phyloP scores from a whole-genome alignment of 495 filamentous ascomycete species.

The Penicillium herquei region DNA sequence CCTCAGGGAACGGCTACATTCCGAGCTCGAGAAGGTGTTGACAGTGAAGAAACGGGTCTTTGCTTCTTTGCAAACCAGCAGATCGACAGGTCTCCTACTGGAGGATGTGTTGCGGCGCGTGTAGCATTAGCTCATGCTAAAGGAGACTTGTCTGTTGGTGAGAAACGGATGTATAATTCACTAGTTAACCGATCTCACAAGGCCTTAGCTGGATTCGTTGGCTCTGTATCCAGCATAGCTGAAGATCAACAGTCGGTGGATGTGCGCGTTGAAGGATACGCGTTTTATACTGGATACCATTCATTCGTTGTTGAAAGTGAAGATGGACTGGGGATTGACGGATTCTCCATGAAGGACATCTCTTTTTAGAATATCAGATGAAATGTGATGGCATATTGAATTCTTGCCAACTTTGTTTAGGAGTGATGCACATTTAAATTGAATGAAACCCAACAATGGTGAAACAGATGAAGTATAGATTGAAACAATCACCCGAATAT shows the following conservation, averaged over 20 bases:
- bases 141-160: constrained; percentile 2
- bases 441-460: neutral
- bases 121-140: constrained; percentile 24
- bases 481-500: neutral
- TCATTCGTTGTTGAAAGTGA: constrained; percentile 14
- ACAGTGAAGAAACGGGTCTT: constrained; percentile 6
- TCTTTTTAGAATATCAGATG: too few relatives aligned
- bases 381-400: too few relatives aligned
- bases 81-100: constrained; percentile 28
- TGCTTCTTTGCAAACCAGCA: constrained; percentile 28
- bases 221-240: constrained; percentile 8
- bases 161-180: constrained; percentile 25
- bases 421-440: too few relatives aligned
- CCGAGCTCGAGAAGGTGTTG: constrained; percentile 5
- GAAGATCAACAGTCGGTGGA: constrained; percentile 2
- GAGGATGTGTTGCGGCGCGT: constrained; percentile 22
- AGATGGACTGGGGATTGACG: constrained; percentile 12
- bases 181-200: constrained; percentile 12
- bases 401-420: too few relatives aligned
- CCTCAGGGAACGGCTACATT: constrained; percentile 10
- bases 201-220: constrained; percentile 14
- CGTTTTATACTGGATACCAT: constrained; percentile 16
- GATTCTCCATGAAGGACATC: constrained; percentile 13
- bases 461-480: neutral
- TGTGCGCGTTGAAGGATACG: constrained; percentile 14